Evolutionary conservation across 2,329 filamentous ascomycete species (phyloP).

Genomic region (Zymoseptoria brevis): DNA sequence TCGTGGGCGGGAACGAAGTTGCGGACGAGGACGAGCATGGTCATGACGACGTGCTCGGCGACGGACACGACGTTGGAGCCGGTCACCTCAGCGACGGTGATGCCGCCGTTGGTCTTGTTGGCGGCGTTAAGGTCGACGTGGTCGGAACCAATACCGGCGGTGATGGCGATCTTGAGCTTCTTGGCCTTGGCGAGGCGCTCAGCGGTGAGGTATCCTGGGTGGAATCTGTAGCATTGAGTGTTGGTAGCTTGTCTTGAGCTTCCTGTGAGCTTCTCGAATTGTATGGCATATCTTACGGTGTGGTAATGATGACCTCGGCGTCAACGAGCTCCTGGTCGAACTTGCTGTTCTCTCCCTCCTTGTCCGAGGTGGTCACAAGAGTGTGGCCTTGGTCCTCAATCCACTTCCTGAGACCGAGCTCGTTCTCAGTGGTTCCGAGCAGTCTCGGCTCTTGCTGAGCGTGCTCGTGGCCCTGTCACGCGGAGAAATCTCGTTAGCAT

Average conservation of each 20-base stretch:
- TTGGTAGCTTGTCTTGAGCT: background rate
- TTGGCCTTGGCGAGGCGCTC: constrained; percentile 96
- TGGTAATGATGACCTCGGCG: constrained; percentile 98
- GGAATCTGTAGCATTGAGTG: constrained; percentile 58
- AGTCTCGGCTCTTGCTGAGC: constrained; percentile 81
- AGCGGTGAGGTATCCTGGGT: constrained; percentile 93
- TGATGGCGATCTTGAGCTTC: constrained; percentile 96
- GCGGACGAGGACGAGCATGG: constrained; percentile 87
- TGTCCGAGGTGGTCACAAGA: constrained; percentile 93
- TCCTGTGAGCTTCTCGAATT: background rate
- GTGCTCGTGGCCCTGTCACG: constrained; percentile 62
- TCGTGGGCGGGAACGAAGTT: constrained; percentile 99
- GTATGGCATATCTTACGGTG: constrained; percentile 56
- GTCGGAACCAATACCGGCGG: constrained; percentile 95
- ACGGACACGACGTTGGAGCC: constrained; percentile 98
- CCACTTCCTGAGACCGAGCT: constrained; percentile 95
- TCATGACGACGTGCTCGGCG: constrained; percentile 99
- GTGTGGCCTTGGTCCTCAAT: constrained; percentile 95
- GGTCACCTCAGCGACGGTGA: constrained; percentile 96
- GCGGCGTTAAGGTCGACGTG: constrained; percentile 95
- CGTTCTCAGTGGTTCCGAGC: constrained; percentile 94
- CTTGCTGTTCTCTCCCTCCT: constrained; percentile 84
- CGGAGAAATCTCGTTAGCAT: constrained; percentile 2
- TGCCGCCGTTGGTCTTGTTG: constrained; percentile 95
- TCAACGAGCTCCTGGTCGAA: constrained; percentile 96